Evolutionary conservation across 1,284 basidiomycete species (phyloP).

Genomic region (Xerocomus amazonicus): DNA sequence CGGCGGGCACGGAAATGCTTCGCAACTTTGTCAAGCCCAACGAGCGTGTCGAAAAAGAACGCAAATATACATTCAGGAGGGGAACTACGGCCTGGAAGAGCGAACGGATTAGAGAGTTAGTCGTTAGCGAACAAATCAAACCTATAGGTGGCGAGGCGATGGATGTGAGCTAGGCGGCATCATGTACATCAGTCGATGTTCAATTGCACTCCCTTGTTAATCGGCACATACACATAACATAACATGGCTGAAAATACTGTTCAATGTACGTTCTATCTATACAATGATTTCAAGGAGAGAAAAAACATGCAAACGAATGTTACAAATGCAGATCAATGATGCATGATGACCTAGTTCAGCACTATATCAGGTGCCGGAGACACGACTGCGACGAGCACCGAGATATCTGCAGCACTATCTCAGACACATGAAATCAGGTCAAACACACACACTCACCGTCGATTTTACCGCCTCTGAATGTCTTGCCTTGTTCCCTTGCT

Average conservation of each 20-base stretch:
- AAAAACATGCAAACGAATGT: conserved; percentile 16
- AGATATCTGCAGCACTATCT: conserved; percentile 50
- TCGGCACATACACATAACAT: conserved; percentile 12
- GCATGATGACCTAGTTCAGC: conserved; percentile 9
- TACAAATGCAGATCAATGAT: conserved; percentile 20
- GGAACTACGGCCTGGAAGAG: conserved; percentile 89
- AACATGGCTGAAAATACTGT: conserved; percentile 6
- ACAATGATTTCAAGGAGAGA: conserved; percentile 16
- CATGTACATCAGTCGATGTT: not conserved
- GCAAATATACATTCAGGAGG: conserved; percentile 68
- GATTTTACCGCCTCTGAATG: conserved; percentile 68
- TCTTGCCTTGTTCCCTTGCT: conserved; percentile 59
- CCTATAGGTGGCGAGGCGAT: conserved; percentile 59
- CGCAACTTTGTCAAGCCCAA: conserved; percentile 93
- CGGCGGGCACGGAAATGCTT: conserved; percentile 79
- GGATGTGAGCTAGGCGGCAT: conserved; percentile 56
- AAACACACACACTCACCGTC: conserved; percentile 51
- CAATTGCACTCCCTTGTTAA: not conserved
- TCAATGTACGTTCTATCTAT: conserved; percentile 28
- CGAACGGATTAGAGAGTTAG: conserved; percentile 68
- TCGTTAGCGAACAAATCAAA: conserved; percentile 70
- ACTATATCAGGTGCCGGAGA: conserved; percentile 40
- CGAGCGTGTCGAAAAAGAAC: conserved; percentile 80
- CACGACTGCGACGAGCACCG: conserved; percentile 59
- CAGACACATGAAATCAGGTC: not conserved